These are phyloP conservation scores for Apiospora marii DNA, from an alignment of 2,329 filamentous ascomycete species.

Conservation along the genomic window DNA sequence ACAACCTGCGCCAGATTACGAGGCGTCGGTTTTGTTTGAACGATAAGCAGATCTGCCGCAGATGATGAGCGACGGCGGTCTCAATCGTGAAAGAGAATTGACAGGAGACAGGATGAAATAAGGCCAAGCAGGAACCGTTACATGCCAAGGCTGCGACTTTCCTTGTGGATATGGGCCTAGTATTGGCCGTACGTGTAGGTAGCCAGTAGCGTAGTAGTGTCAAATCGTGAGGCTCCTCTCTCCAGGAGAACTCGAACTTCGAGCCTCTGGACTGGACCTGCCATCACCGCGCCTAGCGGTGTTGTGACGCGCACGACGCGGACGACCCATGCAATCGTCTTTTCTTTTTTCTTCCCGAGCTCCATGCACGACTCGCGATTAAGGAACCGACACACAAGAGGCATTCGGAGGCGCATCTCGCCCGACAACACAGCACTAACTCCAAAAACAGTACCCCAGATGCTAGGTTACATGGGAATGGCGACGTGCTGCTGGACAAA, in stretches of 20 bases:
- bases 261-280: background rate
- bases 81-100: constrained; percentile 12
- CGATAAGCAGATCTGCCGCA: constrained; percentile 1
- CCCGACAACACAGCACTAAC: too few species aligned
- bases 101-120: background rate
- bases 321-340: background rate
- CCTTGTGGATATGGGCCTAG: constrained; percentile 10
- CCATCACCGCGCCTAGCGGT: background rate
- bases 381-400: background rate
- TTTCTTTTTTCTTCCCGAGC: background rate
- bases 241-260: background rate
- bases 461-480: background rate
- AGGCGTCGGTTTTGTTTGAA: background rate
- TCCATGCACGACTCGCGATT: background rate
- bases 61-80: background rate
- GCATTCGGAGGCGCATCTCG: too few species aligned
- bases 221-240: constrained; percentile 3
- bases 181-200: background rate
- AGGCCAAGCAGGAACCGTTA: constrained; percentile 1
- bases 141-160: background rate
- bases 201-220: background rate
- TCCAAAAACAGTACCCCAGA: background rate
- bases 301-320: background rate
- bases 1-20: background rate
- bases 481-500: background rate